A percentile compares a stretch with the other conserved stretches of the same genome.
Evolutionary conservation across 345 rosid species (phyloP).

Genomic region (Syzygium jambos): DNA sequence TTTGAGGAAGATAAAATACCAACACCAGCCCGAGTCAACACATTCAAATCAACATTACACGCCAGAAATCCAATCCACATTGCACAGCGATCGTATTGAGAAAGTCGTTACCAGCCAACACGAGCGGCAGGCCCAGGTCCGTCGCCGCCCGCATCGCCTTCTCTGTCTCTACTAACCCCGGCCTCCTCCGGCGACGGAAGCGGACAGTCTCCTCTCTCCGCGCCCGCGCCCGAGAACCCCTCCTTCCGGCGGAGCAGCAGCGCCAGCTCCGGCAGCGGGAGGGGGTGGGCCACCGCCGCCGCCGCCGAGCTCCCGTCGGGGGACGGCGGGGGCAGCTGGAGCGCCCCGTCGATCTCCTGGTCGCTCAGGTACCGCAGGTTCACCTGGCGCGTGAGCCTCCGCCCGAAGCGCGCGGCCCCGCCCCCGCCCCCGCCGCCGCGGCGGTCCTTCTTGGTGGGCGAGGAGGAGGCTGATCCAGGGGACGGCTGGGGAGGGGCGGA

Average conservation of each 20-base stretch:
- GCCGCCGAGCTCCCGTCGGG: not conserved
- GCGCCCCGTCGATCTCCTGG: constrained; percentile 22
- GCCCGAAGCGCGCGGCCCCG: constrained; percentile 7
- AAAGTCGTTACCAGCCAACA: not conserved
- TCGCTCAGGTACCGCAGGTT: constrained; percentile 53
- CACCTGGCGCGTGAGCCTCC: constrained; percentile 42
- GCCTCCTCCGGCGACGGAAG: constrained; percentile 21
- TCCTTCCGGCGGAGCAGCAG: not conserved
- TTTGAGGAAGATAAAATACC: not conserved
- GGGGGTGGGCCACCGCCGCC: not conserved
- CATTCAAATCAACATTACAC: not conserved
- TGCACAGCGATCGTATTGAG: not conserved
- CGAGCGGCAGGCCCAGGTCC: not conserved
- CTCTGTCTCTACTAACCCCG: constrained; percentile 22
- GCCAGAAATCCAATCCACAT: not conserved
- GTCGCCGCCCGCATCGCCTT: constrained; percentile 21
- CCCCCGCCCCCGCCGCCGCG: constrained; percentile 1
- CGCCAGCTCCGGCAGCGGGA: constrained; percentile 1
- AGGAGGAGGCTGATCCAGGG: constrained; percentile 1
- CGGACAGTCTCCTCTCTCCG: not conserved
- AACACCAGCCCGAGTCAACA: not conserved
- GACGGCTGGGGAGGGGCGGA: constrained; percentile 12
- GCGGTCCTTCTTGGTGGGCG: constrained; percentile 7
- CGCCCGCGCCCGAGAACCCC: not conserved
- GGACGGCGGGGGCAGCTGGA: not conserved